Evolutionary conservation across 2,329 filamentous ascomycete genomes (phyloP), one percentile per base, ranked within the genome.

Genomic region (Botryotinia calthae): DNA sequence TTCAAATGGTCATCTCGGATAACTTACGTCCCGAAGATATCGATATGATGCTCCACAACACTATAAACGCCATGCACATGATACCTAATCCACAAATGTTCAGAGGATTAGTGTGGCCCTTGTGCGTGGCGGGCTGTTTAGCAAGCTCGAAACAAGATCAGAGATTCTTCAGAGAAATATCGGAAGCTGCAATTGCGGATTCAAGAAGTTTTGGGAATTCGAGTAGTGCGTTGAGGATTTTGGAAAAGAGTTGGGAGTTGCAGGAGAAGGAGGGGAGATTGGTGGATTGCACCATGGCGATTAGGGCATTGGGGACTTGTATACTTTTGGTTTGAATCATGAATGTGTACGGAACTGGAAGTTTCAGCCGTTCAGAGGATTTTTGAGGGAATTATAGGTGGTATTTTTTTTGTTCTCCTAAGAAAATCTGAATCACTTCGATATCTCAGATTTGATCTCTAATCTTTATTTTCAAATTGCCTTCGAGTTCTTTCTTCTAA

Each of bases 101-200:
- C 8, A 48, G 74, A 44, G 72, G 72, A 1, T 51, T 78, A 25
- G 62, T 74, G 1, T 78, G 75, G 76, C 75, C 76, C 25, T 46
- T 77, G 2, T 75, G 72, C 37, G 62, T 78, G 6, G 72, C 76
- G 31, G 75, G 76, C 14, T 78, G 76, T 58, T 74, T 78, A 66
- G 76, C 74, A n/a, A 67, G 63, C 7, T 59, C 70, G 4, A 18
- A 44, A 28, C 44, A 40, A 20, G 73, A 76, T 46, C 74, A 74
- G 72, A 74, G 64, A 7, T 76, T 75, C 67, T 78, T 77, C 56
- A 66, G 68, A n/a, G 59, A 70, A 0, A 34, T 25, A 6, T 42
- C 64, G 8, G 22, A 48, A 10, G 64, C 42, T 4, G 72, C 72
- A 4, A 54, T 72, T 8, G 66, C 58, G 37, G 74, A 75, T n/a